A percentile compares a stretch with the other conserved stretches of the same genome.
Evolutionary conservation across 371 early-diverging fungal genomes (phyloP).

Genomic region (Mucor plumbeus): DNA sequence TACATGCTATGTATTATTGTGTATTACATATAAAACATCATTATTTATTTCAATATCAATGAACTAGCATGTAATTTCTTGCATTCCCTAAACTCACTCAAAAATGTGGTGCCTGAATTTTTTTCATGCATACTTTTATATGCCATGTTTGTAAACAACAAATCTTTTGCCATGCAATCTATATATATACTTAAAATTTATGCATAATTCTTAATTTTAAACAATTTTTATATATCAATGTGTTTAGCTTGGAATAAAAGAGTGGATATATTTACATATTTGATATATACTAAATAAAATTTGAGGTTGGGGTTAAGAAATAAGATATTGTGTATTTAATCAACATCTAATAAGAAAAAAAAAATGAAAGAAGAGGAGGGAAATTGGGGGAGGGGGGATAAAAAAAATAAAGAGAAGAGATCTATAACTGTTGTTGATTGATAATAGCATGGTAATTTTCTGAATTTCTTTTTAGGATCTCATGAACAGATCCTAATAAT

Average conservation of each 20-base stretch:
- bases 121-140: neutral
- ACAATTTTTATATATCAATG: neutral
- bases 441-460: slow-evolving; percentile 68
- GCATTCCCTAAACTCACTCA: neutral
- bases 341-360: neutral
- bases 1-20: neutral
- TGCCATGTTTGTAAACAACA: neutral
- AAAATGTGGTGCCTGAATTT: neutral
- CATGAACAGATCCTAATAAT: slow-evolving; percentile 88
- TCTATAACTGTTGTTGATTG: slow-evolving; percentile 24
- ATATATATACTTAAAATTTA: neutral
- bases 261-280: slow-evolving; percentile 4
- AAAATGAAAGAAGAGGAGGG: slow-evolving; percentile 10
- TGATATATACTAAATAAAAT: neutral
- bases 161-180: neutral
- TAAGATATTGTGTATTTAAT: neutral
- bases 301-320: neutral
- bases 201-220: neutral
- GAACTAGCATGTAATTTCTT: too few relatives aligned
- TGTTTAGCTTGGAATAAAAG: neutral
- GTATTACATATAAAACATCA: too few relatives aligned
- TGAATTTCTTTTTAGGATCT: slow-evolving; percentile 88
- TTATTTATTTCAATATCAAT: too few relatives aligned
- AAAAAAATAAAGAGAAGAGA: slow-evolving; percentile 14
- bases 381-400: neutral